Evolutionary conservation across 2,329 filamentous ascomycete species (phyloP).

Genomic region (Stachybotrys chlorohalonatus): DNA sequence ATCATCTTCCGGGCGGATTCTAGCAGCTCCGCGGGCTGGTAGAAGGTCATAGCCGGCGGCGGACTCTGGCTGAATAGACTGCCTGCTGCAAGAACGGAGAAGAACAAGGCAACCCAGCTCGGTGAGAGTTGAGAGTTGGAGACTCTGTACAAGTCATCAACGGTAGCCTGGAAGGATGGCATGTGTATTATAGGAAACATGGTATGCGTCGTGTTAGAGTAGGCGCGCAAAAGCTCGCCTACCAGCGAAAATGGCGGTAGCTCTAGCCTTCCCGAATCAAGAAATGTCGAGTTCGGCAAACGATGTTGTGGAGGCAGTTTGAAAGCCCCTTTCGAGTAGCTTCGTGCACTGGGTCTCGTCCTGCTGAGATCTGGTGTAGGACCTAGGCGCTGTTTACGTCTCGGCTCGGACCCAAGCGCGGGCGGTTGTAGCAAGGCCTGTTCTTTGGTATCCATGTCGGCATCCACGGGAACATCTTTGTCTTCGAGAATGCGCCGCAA

Average conservation of each 20-base stretch:
- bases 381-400: conserved; percentile 51
- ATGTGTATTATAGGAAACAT: conserved; percentile 83
- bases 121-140: conserved; percentile 48
- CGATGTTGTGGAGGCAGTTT: conserved; percentile 65
- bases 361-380: conserved; percentile 60
- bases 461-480: conserved; percentile 38
- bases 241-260: conserved; percentile 62
- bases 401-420: conserved; percentile 56
- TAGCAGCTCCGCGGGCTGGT: conserved; percentile 53
- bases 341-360: conserved; percentile 63
- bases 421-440: conserved; percentile 50
- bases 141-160: conserved; percentile 68
- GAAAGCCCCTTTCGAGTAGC: conserved; percentile 69
- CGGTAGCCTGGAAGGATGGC: conserved; percentile 68
- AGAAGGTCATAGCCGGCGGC: conserved; percentile 42
- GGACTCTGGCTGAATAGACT: conserved; percentile 57
- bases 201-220: conserved; percentile 67
- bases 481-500: conserved; percentile 56
- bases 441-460: conserved; percentile 32
- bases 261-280: conserved; percentile 48
- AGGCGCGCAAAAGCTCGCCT: conserved; percentile 66
- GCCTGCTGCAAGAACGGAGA: conserved; percentile 74
- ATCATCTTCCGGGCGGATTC: conserved; percentile 61
- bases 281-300: conserved; percentile 34
- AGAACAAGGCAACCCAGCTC: conserved; percentile 73